Evolutionary conservation across 2,329 filamentous ascomycete species (phyloP).

Genomic region (Scedosporium boydii): DNA sequence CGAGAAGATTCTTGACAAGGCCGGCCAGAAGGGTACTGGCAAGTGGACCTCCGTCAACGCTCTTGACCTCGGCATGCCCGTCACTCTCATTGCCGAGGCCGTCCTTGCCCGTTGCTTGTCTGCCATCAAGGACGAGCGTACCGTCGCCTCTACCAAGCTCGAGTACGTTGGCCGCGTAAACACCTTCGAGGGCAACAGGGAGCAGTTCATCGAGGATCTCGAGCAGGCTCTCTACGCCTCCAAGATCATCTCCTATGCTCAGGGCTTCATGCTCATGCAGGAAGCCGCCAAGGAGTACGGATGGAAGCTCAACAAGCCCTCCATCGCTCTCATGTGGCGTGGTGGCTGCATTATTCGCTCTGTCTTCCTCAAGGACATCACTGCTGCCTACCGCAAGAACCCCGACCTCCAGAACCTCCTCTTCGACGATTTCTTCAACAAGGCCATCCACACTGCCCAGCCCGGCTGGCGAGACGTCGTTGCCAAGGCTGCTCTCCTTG

Average conservation of each 20-base stretch:
- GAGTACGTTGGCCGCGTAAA: slow-evolving; percentile 62
- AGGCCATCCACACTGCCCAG: slow-evolving; percentile 96
- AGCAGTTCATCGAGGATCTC: slow-evolving; percentile 90
- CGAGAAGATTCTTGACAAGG: slow-evolving; percentile 98
- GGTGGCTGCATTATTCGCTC: slow-evolving; percentile 99
- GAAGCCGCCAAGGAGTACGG: slow-evolving; percentile 92
- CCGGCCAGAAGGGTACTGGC: slow-evolving; percentile 98
- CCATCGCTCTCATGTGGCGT: slow-evolving; percentile 99
- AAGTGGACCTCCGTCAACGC: slow-evolving; percentile 99
- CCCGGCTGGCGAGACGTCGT: slow-evolving; percentile 86
- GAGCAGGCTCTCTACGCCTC: slow-evolving; percentile 98
- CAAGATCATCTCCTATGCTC: slow-evolving; percentile 99
- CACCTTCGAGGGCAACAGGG: slow-evolving; percentile 78
- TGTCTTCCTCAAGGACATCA: slow-evolving; percentile 99
- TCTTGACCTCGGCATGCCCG: slow-evolving; percentile 95
- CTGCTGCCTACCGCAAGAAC: slow-evolving; percentile 87
- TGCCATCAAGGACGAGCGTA: slow-evolving; percentile 88
- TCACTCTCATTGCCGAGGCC: slow-evolving; percentile 94
- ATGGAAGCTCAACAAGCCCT: slow-evolving; percentile 99
- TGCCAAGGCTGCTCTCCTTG: slow-evolving; percentile 82
- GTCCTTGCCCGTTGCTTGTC: slow-evolving; percentile 93
- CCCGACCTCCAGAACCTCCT: slow-evolving; percentile 95
- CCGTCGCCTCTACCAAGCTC: slow-evolving; percentile 69
- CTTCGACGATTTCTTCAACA: slow-evolving; percentile 99
- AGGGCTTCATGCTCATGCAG: slow-evolving; percentile 99